These are phyloP conservation scores for Penicillium sp. DNA, from an alignment of 2,329 filamentous ascomycete genomes.

Conservation along the genomic window DNA sequence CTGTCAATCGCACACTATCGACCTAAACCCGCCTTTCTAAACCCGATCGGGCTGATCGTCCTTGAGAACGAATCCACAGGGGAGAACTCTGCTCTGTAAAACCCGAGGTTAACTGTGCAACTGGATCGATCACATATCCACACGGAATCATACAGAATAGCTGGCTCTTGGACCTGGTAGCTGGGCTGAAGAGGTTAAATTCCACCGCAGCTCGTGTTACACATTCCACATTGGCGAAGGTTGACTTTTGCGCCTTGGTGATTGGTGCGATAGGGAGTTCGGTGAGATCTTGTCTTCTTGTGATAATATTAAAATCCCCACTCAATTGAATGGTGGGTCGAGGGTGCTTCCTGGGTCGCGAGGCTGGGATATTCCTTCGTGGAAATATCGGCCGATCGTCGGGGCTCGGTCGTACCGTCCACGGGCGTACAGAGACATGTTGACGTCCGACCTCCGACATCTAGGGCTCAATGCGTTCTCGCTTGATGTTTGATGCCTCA, in stretches of 20 bases:
- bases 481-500: background rate
- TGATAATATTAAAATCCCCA: background rate
- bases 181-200: background rate
- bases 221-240: background rate
- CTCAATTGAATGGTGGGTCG: background rate
- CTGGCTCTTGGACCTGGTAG: background rate
- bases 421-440: no score
- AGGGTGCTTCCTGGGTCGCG: background rate
- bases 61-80: background rate
- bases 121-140: conserved; percentile 5
- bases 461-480: no score
- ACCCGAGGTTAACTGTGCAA: background rate
- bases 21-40: background rate
- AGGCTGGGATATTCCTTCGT: background rate
- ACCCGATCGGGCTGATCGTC: conserved; percentile 7
- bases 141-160: no score
- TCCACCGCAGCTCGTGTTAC: conserved; percentile 1
- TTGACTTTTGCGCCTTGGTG: background rate
- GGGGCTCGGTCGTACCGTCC: background rate
- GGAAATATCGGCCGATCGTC: background rate
- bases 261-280: background rate
- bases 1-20: conserved; percentile 4
- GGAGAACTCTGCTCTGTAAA: background rate
- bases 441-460: no score
- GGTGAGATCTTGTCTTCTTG: background rate